Evolutionary conservation across 148 eudicot species (phyloP).

Genomic region (Nepenthes mirabilis): DNA sequence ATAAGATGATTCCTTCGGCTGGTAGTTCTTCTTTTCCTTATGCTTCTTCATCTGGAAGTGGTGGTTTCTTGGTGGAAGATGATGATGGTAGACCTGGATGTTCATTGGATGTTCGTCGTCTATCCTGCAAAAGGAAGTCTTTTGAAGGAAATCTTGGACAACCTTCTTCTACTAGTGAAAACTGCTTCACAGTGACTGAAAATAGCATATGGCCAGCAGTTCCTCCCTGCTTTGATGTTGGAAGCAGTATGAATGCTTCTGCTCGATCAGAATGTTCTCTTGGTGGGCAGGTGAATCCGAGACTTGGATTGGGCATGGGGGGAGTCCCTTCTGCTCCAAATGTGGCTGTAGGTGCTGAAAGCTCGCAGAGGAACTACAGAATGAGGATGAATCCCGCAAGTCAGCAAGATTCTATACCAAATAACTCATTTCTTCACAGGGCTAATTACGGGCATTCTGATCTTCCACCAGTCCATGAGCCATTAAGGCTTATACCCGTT

Average conservation of each 20-base stretch:
- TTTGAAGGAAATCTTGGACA: slow-evolving; percentile 58
- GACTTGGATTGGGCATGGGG: slow-evolving; percentile 47
- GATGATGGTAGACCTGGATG: slow-evolving; percentile 38
- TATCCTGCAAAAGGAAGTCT: slow-evolving; percentile 72
- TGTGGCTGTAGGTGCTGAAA: slow-evolving; percentile 28
- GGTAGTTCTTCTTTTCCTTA: slow-evolving; percentile 36
- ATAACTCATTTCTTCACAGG: slow-evolving; percentile 17
- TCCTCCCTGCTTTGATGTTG: slow-evolving; percentile 21
- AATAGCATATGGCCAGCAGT: slow-evolving; percentile 33
- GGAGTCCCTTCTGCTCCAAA: slow-evolving; percentile 21
- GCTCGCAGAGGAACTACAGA: slow-evolving; percentile 42
- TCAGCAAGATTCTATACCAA: slow-evolving; percentile 30
- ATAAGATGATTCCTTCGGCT: slow-evolving; percentile 17
- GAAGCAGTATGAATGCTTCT: slow-evolving; percentile 18
- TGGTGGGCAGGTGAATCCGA: slow-evolving; percentile 22
- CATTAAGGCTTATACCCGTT: slow-evolving; percentile 28
- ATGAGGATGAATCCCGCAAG: slow-evolving; percentile 35
- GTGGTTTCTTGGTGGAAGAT: slow-evolving; percentile 34
- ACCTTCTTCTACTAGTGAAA: slow-evolving; percentile 53
- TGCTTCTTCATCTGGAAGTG: slow-evolving; percentile 38
- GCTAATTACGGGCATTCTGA: slow-evolving; percentile 16
- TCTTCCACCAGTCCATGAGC: slow-evolving; percentile 23
- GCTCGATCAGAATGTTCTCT: slow-evolving; percentile 21
- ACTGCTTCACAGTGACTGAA: slow-evolving; percentile 28
- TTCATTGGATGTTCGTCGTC: slow-evolving; percentile 48